Conservation (phyloP, 148 eudicot species). For the Salicornia ramosissima region DNA sequence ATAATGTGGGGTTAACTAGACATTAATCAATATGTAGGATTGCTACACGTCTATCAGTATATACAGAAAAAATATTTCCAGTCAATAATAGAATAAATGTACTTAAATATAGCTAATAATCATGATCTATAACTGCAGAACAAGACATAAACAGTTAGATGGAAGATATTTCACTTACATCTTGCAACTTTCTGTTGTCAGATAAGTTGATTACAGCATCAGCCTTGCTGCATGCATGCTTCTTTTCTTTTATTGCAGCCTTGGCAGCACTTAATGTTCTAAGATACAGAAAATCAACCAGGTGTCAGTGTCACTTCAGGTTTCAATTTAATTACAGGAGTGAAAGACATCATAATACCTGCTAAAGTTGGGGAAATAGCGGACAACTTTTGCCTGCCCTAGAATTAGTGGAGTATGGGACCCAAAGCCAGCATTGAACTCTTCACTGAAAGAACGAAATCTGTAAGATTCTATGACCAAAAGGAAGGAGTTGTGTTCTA, state of each 20-base stretch:
- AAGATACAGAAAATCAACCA: constrained; percentile 29
- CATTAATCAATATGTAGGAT: too few relatives aligned
- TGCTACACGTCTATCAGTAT: too few relatives aligned
- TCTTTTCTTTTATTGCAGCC: constrained; percentile 65
- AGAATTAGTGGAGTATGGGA: constrained; percentile 87
- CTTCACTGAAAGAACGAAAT: constrained; percentile 64
- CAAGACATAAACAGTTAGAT: background rate
- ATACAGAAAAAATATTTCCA: background rate
- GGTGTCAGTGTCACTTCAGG: constrained; percentile 13
- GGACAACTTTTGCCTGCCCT: constrained; percentile 87
- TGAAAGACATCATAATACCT: constrained; percentile 46
- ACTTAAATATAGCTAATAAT: background rate
- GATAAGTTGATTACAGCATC: constrained; percentile 67
- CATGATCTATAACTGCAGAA: background rate
- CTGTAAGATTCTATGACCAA: background rate
- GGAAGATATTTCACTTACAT: constrained; percentile 46
- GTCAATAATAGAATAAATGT: background rate
- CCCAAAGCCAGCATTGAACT: constrained; percentile 93
- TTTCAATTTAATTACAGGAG: constrained; percentile 5
- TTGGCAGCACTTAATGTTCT: constrained; percentile 80
- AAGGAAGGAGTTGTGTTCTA: background rate
- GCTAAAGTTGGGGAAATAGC: constrained; percentile 71
- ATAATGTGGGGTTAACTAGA: too few relatives aligned
- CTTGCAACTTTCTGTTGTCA: constrained; percentile 59
- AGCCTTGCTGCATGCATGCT: constrained; percentile 63